These are phyloP conservation scores for Scleromitrula shiraiana DNA, from an alignment of 2,329 filamentous ascomycete genomes.

Conservation along the genomic window DNA sequence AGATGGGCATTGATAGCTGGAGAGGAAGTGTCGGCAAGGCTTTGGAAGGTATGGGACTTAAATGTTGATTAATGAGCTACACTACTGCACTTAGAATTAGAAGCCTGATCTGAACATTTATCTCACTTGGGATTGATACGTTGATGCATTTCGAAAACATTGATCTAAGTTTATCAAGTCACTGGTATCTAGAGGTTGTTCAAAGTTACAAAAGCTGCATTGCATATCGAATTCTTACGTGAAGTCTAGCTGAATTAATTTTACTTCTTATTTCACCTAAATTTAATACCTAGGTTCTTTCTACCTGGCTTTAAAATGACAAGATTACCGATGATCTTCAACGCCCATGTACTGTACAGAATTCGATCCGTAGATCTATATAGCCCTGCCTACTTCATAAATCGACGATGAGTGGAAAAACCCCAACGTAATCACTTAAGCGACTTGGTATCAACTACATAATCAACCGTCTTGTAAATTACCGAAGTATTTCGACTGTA, in stretches of 20 bases:
- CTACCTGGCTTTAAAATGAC: background rate
- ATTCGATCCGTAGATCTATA: background rate
- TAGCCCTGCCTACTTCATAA: background rate
- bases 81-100: background rate
- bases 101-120: background rate
- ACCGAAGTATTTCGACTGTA: background rate
- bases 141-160: background rate
- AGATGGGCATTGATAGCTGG: conserved; percentile 8
- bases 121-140: background rate
- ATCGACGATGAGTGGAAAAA: background rate
- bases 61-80: background rate
- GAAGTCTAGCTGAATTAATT: background rate
- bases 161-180: background rate
- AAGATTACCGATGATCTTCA: background rate
- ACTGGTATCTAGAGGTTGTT: background rate
- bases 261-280: background rate
- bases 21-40: background rate
- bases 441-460: background rate
- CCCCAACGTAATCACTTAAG: background rate
- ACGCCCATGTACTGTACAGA: background rate
- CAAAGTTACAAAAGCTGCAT: background rate
- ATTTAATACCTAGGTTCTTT: background rate
- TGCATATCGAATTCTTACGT: background rate
- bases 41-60: background rate
- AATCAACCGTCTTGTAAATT: background rate